Evolutionary conservation across 1,139 yeast genomes (phyloP).

Genomic region (Candida sanyaensis): DNA sequence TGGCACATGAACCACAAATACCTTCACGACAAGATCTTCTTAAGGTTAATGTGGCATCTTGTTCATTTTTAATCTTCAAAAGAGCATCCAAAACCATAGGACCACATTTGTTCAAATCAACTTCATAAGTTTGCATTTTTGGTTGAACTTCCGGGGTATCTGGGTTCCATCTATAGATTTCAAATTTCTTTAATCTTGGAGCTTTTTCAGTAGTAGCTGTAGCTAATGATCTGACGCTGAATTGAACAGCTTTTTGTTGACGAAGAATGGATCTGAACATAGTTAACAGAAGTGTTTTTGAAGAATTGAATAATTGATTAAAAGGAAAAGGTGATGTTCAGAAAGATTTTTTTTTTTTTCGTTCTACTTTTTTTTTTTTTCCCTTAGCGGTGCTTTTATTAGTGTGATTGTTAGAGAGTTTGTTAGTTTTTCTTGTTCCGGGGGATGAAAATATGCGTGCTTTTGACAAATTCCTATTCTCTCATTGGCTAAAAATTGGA

Average conservation of each 20-base stretch:
- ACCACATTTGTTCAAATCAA: constrained; percentile 90
- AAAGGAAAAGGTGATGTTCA: constrained; percentile 1
- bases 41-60: constrained; percentile 91
- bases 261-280: constrained; percentile 22
- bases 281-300: neutral
- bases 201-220: constrained; percentile 39
- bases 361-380: neutral
- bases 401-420: neutral
- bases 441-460: constrained; percentile 4
- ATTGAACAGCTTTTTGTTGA: constrained; percentile 27
- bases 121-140: constrained; percentile 74
- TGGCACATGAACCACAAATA: constrained; percentile 99
- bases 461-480: constrained; percentile 10
- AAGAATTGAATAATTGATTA: constrained; percentile 1
- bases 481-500: constrained; percentile 7
- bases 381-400: constrained; percentile 1
- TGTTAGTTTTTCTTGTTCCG: constrained; percentile 3
- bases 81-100: constrained; percentile 98
- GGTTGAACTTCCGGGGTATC: constrained; percentile 96
- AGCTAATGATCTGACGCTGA: constrained; percentile 38
- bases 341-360: constrained; percentile 1
- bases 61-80: constrained; percentile 92
- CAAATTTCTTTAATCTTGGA: constrained; percentile 76
- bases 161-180: constrained; percentile 98
- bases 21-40: constrained; percentile 99